Percentiles rank a stretch among this genome's conserved stretches.
These are phyloP conservation scores for Neostapfia colusana DNA, from an alignment of 176 grass and related monocot genomes.

Conservation along the genomic window DNA sequence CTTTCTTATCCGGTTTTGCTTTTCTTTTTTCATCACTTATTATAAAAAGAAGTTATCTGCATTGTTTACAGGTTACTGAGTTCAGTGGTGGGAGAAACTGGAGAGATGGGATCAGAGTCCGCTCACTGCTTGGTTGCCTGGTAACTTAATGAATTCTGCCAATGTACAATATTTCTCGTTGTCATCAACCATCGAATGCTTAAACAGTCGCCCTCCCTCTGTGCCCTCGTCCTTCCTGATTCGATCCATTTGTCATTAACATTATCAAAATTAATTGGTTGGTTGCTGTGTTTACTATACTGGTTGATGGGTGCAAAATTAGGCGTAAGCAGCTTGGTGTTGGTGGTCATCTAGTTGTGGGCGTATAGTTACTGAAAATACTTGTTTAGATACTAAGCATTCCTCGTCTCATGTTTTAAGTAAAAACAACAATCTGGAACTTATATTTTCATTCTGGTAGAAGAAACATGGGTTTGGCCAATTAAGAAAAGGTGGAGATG, in stretches of 20 bases:
- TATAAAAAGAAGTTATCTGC: background rate
- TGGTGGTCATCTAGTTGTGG: background rate
- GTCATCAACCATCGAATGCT: background rate
- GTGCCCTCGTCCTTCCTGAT: background rate
- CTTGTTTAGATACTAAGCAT: background rate
- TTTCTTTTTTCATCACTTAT: background rate
- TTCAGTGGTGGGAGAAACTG: constrained; percentile 81
- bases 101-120: constrained; percentile 85
- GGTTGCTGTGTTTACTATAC: background rate
- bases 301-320: background rate
- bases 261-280: background rate
- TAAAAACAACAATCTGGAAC: background rate
- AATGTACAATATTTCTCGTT: constrained; percentile 27
- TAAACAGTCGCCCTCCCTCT: background rate
- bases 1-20: constrained; percentile 11
- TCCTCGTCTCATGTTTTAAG: background rate
- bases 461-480: constrained; percentile 53
- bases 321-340: background rate
- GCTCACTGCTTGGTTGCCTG: constrained; percentile 71
- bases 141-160: constrained; percentile 43
- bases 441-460: constrained; percentile 27
- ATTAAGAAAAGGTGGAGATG: constrained; percentile 49
- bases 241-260: background rate
- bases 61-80: constrained; percentile 61
- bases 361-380: background rate